Evolutionary conservation across 352 stramenopile genomes (phyloP), one percentile per base, ranked within the genome.

Genomic region (Chrysophaeum taylorii): DNA sequence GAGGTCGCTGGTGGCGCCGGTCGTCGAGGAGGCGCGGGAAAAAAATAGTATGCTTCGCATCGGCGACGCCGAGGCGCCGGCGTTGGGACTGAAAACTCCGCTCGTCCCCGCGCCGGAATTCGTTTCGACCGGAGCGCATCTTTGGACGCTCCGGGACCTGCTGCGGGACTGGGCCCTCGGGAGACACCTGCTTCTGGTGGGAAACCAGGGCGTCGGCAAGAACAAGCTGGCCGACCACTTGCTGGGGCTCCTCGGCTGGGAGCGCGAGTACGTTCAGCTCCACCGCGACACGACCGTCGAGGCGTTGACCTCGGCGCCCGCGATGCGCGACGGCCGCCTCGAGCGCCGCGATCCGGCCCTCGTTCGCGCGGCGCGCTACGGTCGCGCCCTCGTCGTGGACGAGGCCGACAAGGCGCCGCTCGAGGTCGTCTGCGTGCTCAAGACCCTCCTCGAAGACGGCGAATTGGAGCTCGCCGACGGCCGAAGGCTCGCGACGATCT

Each of bases 201-300:
- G 93, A 0, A 96, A 96, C 77, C 92, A 98, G 82, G 87, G 86
- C 38, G 89, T 96, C 4, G 92, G 92, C 38, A 97, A 97, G 73
- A 97, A 97, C 81, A 96, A 94, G 64, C 80, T 98, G 37, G 86
- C 87, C n/a, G 92, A 97, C 76, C 76, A 87, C 0, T 68, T 97
- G 23, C 72, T 96, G 25, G 82, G 92, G 69, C 78, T 94, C 15
- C 64, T 96, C 18, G 74, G 94, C 54, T 88, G 89, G 70, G 92
- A 97, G 70, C 82, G 92, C 67, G 92, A 97, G 81, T 97, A 98
- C 78, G 92, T 97, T 70, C 93, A 98, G 73, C 86, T 98, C 0
- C 93, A 98, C 75, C 83, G 93, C 68, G 92, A 97, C 84, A 96
- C 92, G 25, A 97, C 93, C 0, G 85, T 98, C 53, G 82, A 91